phyloP scores from a whole-genome alignment of 257 asterid genomes.

The Scutellaria minor region DNA sequence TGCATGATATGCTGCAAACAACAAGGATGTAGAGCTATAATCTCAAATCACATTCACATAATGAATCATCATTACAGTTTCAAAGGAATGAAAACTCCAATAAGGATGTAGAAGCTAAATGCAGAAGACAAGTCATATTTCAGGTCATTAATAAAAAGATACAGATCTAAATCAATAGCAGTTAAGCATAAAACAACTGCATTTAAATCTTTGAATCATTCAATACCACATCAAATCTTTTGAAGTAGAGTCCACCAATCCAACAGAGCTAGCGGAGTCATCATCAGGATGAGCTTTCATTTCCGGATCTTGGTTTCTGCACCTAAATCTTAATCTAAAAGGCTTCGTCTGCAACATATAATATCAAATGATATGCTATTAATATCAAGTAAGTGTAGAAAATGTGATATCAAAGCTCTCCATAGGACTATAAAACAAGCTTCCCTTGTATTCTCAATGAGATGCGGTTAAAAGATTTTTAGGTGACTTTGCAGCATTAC shows the following conservation, averaged over 20 bases:
- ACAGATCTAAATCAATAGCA: neutral
- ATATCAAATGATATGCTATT: conserved; percentile 3
- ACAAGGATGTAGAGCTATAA: neutral
- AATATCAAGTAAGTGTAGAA: conserved; percentile 10
- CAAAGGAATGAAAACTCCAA: neutral
- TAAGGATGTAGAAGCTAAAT: neutral
- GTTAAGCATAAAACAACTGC: conserved; percentile 14
- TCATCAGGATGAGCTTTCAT: conserved; percentile 42
- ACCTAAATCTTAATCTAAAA: conserved; percentile 65
- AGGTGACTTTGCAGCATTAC: conserved; percentile 23
- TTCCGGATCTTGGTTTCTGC: conserved; percentile 51
- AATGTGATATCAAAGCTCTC: conserved; percentile 10
- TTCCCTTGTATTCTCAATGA: neutral
- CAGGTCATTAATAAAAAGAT: neutral
- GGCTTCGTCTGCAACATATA: conserved; percentile 63
- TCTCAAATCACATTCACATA: neutral
- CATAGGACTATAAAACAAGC: neutral
- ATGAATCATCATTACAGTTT: conserved; percentile 8
- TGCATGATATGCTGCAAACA: conserved; percentile 17
- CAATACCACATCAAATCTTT: conserved; percentile 67
- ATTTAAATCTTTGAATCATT: conserved; percentile 17
- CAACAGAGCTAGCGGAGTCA: conserved; percentile 45
- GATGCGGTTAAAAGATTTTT: neutral
- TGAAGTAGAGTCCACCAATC: conserved; percentile 45
- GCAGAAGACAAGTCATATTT: neutral